phyloP scores from a whole-genome alignment of 2,329 filamentous ascomycete genomes.

The Didymella exigua region DNA sequence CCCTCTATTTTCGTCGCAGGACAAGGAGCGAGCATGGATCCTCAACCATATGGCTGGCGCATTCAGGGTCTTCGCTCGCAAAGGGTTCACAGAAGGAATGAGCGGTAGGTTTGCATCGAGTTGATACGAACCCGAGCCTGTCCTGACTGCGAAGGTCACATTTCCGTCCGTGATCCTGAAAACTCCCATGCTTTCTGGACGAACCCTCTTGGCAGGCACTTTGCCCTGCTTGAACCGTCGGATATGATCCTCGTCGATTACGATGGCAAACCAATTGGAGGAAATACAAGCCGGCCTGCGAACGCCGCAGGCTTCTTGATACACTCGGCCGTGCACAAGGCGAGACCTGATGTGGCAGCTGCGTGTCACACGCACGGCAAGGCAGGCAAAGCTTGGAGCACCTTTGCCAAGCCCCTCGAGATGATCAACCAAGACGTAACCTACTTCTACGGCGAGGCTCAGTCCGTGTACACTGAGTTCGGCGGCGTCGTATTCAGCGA shows the following conservation, averaged over 20 bases:
- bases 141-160: slow-evolving; percentile 58
- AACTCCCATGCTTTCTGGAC: slow-evolving; percentile 70
- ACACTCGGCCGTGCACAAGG: slow-evolving; percentile 71
- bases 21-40: slow-evolving; percentile 66
- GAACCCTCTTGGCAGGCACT: slow-evolving; percentile 69
- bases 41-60: slow-evolving; percentile 69
- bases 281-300: slow-evolving; percentile 63
- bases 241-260: slow-evolving; percentile 72
- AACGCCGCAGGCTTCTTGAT: slow-evolving; percentile 75
- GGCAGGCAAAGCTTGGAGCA: slow-evolving; percentile 70
- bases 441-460: slow-evolving; percentile 66
- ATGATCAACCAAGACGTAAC: slow-evolving; percentile 74
- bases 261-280: slow-evolving; percentile 67
- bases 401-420: slow-evolving; percentile 68
- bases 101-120: slow-evolving; percentile 33
- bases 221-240: slow-evolving; percentile 66
- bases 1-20: slow-evolving; percentile 60
- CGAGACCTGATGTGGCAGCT: slow-evolving; percentile 67
- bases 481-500: slow-evolving; percentile 66
- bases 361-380: slow-evolving; percentile 72
- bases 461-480: slow-evolving; percentile 69
- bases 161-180: slow-evolving; percentile 70
- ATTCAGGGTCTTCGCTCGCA: slow-evolving; percentile 70
- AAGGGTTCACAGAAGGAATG: slow-evolving; percentile 72
- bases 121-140: too few species aligned